Conservation (phyloP, 345 rosid genomes). For the Litchi chinensis region DNA sequence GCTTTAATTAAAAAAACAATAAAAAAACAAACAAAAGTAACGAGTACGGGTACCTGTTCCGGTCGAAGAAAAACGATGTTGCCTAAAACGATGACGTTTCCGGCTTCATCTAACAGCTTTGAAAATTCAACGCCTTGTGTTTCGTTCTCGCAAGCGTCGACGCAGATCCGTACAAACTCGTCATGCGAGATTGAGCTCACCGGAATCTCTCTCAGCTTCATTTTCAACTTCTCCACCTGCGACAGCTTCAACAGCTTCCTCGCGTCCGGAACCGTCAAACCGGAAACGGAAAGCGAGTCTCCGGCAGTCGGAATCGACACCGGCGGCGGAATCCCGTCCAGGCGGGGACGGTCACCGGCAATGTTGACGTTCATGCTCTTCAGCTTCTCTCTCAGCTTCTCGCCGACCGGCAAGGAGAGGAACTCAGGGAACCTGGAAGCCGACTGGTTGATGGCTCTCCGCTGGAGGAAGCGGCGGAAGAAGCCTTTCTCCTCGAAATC, state of each 20-base stretch:
- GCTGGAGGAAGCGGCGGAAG: slow-evolving; percentile 51
- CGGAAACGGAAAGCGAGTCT: slow-evolving; percentile 12
- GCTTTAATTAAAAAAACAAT: not conserved
- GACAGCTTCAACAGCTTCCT: slow-evolving; percentile 64
- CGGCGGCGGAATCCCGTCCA: slow-evolving; percentile 23
- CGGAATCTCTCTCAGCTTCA: slow-evolving; percentile 51
- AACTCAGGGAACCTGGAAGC: slow-evolving; percentile 32
- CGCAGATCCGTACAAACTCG: slow-evolving; percentile 56
- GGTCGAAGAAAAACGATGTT: slow-evolving; percentile 69
- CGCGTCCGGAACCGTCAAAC: slow-evolving; percentile 51
- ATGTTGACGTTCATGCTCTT: slow-evolving; percentile 24
- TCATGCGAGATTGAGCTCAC: slow-evolving; percentile 49
- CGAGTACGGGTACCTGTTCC: slow-evolving; percentile 53
- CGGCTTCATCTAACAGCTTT: slow-evolving; percentile 59
- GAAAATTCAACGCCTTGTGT: slow-evolving; percentile 59
- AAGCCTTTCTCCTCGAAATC: slow-evolving; percentile 37
- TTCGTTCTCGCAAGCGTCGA: slow-evolving; percentile 49
- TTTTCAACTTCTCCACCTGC: slow-evolving; percentile 60
- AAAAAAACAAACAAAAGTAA: not conserved
- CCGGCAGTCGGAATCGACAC: slow-evolving; percentile 8
- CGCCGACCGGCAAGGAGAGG: slow-evolving; percentile 52
- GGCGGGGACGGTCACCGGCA: slow-evolving; percentile 28
- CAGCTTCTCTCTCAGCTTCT: slow-evolving; percentile 53
- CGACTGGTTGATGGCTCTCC: slow-evolving; percentile 28
- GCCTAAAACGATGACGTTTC: slow-evolving; percentile 78